Evolutionary conservation across 768 basidiomycete species (phyloP), one percentile per base, ranked within the genome.

Genomic region (Tylopilus rubrobrunneus): DNA sequence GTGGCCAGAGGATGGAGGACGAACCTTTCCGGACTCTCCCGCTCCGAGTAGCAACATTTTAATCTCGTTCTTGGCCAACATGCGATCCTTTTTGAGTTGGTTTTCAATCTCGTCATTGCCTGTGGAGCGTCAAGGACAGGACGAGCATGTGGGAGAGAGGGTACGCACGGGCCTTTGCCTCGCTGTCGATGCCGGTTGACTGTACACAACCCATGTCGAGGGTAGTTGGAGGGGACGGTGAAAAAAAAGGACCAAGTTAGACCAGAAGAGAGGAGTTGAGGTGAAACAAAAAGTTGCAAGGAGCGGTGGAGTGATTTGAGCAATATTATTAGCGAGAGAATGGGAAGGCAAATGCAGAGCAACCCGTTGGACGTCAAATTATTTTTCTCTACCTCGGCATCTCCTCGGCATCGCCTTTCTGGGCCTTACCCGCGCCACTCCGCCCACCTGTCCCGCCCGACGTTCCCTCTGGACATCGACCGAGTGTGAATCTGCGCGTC

Each of bases 21-120:
- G 14, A 45, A 88, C 88, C 82, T 98, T 97, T 64, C 95, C 95
- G 50, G 92, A 94, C 79, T 97, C 94, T 74, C 96, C 94, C 55
- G 96, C 94, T 53, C 96, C 96, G 27, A 98, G 78, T 54, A 98
- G 70, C 57, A 98, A 69, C 94, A 98, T 96, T 77, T 98, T 95
- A 67, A 95, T 92, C 71, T 94, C 92, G 63, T 93, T 94, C 78
- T 91, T 92, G 41, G 87, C 86, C 80, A 87, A 84, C 77, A 89
- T 82, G 42, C 87, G 76, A 75, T 96, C 93, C 63, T 85, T 78
- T 78, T 88, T 92, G 61, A 96, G 83, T 72, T 96, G 93, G 73
- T 74, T 87, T 77, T 96, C 93, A 60, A 96, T 96, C 77, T 89
- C 91, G 65, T 94, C 92, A 66, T 93, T 93, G 67, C 91, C 90